phyloP scores from a whole-genome alignment of 805 yeast species.

The Wickerhamomyces chambardii region DNA sequence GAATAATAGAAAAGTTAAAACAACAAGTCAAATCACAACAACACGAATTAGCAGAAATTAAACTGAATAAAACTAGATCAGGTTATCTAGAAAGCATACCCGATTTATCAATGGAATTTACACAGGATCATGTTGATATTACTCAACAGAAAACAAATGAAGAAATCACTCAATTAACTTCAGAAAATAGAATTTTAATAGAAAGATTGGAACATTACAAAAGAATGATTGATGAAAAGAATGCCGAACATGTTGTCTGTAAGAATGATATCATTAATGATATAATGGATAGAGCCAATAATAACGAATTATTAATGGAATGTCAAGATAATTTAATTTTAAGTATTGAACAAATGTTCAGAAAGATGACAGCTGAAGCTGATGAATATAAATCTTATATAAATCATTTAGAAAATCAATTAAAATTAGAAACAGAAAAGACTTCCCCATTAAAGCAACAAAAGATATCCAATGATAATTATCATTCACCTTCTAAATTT shows the following conservation, averaged over 20 bases:
- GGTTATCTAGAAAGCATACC: slow-evolving; percentile 1
- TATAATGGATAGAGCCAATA: slow-evolving; percentile 33
- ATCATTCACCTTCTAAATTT: slow-evolving; percentile 6
- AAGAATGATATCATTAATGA: slow-evolving; percentile 54
- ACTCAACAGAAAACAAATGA: slow-evolving; percentile 15
- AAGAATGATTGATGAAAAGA: slow-evolving; percentile 52
- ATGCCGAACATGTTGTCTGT: slow-evolving; percentile 42
- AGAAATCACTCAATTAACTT: slow-evolving; percentile 34
- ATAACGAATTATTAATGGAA: slow-evolving; percentile 19
- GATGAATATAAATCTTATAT: slow-evolving; percentile 56
- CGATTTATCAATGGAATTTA: slow-evolving; percentile 3
- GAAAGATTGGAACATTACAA: slow-evolving; percentile 65
- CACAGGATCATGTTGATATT: slow-evolving; percentile 4
- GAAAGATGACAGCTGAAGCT: slow-evolving; percentile 37
- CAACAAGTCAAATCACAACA: slow-evolving; percentile 55
- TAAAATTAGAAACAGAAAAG: slow-evolving; percentile 19
- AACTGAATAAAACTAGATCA: slow-evolving; percentile 3
- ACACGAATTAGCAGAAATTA: slow-evolving; percentile 36
- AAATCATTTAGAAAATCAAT: slow-evolving; percentile 45
- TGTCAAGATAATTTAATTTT: slow-evolving; percentile 33
- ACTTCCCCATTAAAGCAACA: neutral
- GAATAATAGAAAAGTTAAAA: slow-evolving; percentile 45
- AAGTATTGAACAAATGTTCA: slow-evolving; percentile 35
- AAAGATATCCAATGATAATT: neutral
- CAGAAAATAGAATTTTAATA: slow-evolving; percentile 56